Percentiles rank a stretch among this genome's conserved stretches.
These are phyloP conservation scores for Galerina sulciceps DNA, from an alignment of 768 basidiomycete genomes.

Conservation along the genomic window DNA sequence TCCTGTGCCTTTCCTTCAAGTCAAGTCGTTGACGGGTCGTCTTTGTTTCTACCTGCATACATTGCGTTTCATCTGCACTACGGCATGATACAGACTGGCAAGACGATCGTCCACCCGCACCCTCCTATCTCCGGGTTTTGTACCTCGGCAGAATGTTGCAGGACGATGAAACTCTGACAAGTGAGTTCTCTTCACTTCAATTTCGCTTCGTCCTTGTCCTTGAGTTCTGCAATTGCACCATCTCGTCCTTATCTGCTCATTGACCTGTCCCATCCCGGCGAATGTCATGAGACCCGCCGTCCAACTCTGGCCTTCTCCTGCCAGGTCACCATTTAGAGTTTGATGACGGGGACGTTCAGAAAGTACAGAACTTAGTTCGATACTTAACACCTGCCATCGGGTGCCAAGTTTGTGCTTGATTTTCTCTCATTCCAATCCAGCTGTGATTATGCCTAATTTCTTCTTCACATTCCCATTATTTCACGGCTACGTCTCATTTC, in stretches of 20 bases:
- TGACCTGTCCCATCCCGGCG: not conserved
- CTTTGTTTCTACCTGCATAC: slow-evolving; percentile 3
- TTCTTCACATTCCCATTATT: not conserved
- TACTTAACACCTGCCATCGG: not conserved
- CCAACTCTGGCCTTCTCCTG: no score
- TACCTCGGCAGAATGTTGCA: slow-evolving; percentile 83
- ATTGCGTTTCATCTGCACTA: not conserved
- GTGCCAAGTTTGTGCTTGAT: not conserved
- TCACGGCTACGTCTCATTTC: slow-evolving; percentile 9
- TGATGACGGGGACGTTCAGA: no score
- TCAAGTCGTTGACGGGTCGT: slow-evolving; percentile 11
- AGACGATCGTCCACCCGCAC: slow-evolving; percentile 77
- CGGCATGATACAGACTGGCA: slow-evolving; percentile 62
- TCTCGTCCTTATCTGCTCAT: not conserved
- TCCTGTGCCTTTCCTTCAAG: not conserved
- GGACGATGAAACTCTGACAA: slow-evolving; percentile 76
- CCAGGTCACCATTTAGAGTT: no score
- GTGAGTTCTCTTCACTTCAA: slow-evolving; percentile 42
- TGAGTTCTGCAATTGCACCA: not conserved
- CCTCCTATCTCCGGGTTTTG: slow-evolving; percentile 74
- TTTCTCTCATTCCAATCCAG: not conserved
- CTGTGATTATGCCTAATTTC: not conserved
- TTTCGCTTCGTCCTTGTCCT: not conserved
- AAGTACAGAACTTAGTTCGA: not conserved
- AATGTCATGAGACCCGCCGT: no score